phyloP scores from a whole-genome alignment of 225 moss, liverwort and hornwort genomes.

The Asterella californica region DNA sequence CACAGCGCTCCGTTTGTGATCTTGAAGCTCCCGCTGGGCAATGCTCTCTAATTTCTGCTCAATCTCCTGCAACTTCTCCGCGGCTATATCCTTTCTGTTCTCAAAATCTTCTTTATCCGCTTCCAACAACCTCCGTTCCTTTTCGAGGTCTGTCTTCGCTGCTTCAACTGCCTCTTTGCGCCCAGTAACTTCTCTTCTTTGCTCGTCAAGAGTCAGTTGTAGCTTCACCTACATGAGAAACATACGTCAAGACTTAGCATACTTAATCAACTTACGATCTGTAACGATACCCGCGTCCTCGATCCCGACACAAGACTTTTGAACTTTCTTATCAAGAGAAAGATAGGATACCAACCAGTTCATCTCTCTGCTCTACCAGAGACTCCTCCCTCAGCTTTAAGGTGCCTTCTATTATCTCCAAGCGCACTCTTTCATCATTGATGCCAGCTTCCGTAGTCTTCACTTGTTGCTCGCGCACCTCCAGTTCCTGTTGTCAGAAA shows the following conservation, averaged over 20 bases:
- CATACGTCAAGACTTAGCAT: slow-evolving; percentile 5
- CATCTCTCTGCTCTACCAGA: slow-evolving; percentile 77
- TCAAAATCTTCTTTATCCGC: slow-evolving; percentile 52
- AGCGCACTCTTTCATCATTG: slow-evolving; percentile 63
- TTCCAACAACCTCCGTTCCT: slow-evolving; percentile 43
- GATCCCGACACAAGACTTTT: background rate
- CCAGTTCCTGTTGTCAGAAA: slow-evolving; percentile 47
- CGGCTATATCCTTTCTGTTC: slow-evolving; percentile 21
- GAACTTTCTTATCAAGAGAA: background rate
- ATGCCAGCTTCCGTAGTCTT: slow-evolving; percentile 55
- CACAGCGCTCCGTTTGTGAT: slow-evolving; percentile 18
- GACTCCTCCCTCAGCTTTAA: slow-evolving; percentile 75
- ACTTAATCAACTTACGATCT: background rate
- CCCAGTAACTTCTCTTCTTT: slow-evolving; percentile 51
- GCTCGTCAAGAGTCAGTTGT: slow-evolving; percentile 51
- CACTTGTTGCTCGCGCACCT: slow-evolving; percentile 56
- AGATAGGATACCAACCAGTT: slow-evolving; percentile 54
- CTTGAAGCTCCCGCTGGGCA: slow-evolving; percentile 27
- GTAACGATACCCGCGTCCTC: background rate
- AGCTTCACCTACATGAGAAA: slow-evolving; percentile 48
- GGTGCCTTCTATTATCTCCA: slow-evolving; percentile 69
- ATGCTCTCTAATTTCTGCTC: slow-evolving; percentile 23
- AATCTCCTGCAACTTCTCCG: slow-evolving; percentile 32
- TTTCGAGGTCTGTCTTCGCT: slow-evolving; percentile 51
- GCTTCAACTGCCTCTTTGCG: slow-evolving; percentile 52